Base-by-base conservation (phyloP, 2,329 filamentous ascomycete species). In the Helotiales sp. region DNA sequence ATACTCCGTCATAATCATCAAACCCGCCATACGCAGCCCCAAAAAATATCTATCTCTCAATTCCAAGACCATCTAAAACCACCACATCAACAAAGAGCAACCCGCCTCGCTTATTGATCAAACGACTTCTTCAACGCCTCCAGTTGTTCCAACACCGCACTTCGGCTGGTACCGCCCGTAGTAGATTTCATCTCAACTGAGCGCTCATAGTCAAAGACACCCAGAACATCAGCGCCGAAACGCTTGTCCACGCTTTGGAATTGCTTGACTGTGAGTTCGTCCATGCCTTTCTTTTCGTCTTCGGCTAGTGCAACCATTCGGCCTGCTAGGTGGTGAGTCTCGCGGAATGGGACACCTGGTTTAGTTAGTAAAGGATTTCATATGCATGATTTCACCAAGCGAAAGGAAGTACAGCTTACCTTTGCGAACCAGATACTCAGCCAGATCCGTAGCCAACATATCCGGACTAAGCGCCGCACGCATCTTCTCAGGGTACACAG, bases 141-240 rank as follows among this genome's bases (percentile, higher is more conserved):
- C 71, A 91, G 85, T 81, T 92, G 89, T 80, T 90, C 84, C 70
- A 86, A 74, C 6, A 91, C 54, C 89, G 26, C 86, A 85, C 13
- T 85, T 85, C 80, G 86, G 89, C 81, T 91, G 93, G 92, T 96
- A 30, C 93, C 92, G 26, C 93, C 93, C 72, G 88, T 89, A 2
- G 92, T 89, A 49, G 88, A 86, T 75, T 91, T 88, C 82, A 91
- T 85, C 84, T 97, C 93, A 6, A 97, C 92, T 68, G 90, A 92
- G 70, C 87, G 87, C 80, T 96, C 90, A 75, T 96, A 97, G 80
- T 96, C 86, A 76, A 97, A 91, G 28, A 87, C 87, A 57, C 87
- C 82, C 55, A 86, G 79, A 47, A 96, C 87, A 77, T 96, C 92
- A 66, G 89, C 84, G 32, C 86, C 89, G 70, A 96, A 92, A 60